Evolutionary conservation across 768 basidiomycete species (phyloP), one percentile per base, ranked within the genome.

Genomic region (Trametes cingulata): DNA sequence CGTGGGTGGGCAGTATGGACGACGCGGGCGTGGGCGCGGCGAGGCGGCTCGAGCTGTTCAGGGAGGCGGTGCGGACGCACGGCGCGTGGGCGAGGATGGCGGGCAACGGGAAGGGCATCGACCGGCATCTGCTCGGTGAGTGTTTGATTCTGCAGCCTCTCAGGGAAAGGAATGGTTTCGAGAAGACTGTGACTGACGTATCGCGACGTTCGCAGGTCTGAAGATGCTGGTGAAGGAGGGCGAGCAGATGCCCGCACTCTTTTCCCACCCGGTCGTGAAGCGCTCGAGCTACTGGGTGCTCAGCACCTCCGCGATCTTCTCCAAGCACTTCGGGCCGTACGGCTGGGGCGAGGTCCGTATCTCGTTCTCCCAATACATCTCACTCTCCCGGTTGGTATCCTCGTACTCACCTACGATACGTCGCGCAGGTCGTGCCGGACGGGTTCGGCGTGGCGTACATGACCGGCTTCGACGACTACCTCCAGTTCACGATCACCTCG

Each of bases 381-480:
- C n/a, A n/a, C n/a, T n/a, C n/a, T n/a, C n/a, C n/a, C n/a, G n/a
- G n/a, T 56, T 57, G 1, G 7, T 42, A 43, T 37, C 24, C n/a
- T 40, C 54, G 39, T 12, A 35, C 43, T 27, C 3, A 48, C 43
- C 48, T 14, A 24, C 15, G 14, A 33, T n/a, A 41, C 17, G 6
- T 17, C 17, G 35, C 37, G 19, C 57, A 83, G 82, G 91, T 98
- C 45, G 93, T 96, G 24, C 87, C 91, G 1, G 88, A 97, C 64
- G 95, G 95, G 1, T 98, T 95, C 69, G 95, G 95, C 33, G 88
- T 98, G 29, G 90, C 93, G 13, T 98, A 98, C 70, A 87, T 93
- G 83, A 95, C 95, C n/a, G 91, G 91, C 14, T 63, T 60, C 36
- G 57, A 58, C 58, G 90, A 94, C 73, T 85, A 81, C 63, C 76